These are phyloP conservation scores for Fraxinus latifolia DNA, from an alignment of 305 asterid species.

Conservation along the genomic window DNA sequence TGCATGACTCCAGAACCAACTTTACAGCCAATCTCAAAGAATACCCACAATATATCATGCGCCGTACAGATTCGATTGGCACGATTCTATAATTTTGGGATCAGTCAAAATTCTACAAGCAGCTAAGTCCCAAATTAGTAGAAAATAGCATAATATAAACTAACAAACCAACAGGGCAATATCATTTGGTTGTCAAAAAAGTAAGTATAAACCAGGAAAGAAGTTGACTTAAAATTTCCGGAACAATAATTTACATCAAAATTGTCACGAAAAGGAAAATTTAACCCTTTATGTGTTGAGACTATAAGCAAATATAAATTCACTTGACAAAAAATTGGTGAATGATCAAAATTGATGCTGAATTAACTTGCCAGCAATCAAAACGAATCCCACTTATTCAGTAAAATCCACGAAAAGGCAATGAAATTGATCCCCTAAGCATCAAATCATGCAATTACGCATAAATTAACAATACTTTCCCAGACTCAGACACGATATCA, in stretches of 20 bases:
- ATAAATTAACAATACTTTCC: neutral
- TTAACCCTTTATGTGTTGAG: neutral
- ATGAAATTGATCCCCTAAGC: neutral
- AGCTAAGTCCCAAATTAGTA: neutral
- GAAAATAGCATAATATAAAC: neutral
- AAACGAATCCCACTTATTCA: neutral
- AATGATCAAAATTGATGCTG: conserved; percentile 14
- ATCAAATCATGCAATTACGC: neutral
- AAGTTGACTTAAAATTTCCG: neutral
- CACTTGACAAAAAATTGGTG: neutral
- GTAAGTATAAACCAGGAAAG: neutral
- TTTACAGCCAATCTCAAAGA: neutral
- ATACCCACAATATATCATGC: neutral
- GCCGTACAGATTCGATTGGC: neutral
- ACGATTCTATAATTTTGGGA: neutral
- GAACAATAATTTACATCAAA: neutral
- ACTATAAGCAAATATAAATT: neutral
- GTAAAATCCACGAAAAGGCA: neutral
- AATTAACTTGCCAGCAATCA: conserved; percentile 3
- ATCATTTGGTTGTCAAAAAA: neutral
- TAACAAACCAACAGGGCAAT: neutral
- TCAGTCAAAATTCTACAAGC: neutral
- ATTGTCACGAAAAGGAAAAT: neutral
- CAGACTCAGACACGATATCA: neutral
- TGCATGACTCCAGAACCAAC: neutral